Conservation (phyloP, 345 rosid species). For the Brassica napus region DNA sequence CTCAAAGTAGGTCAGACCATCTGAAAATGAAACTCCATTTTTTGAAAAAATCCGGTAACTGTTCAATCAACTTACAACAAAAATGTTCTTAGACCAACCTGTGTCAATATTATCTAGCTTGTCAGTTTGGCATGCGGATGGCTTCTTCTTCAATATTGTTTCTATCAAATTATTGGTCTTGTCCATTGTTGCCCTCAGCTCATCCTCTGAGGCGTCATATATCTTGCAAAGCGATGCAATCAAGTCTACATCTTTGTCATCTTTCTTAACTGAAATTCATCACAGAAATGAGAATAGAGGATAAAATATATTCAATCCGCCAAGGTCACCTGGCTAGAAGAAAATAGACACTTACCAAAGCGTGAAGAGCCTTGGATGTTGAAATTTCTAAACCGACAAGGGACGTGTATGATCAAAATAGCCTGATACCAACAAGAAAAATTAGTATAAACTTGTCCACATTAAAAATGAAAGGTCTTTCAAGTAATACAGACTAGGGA, state of each 20-base stretch:
- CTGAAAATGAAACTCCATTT: conserved; percentile 45
- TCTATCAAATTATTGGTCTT: conserved; percentile 66
- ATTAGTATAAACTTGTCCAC: too few relatives aligned
- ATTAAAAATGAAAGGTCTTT: too few relatives aligned
- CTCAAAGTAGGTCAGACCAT: conserved; percentile 84
- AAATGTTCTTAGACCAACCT: conserved; percentile 46
- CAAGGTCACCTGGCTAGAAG: background rate
- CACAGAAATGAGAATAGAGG: background rate
- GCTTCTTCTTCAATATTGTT: conserved; percentile 64
- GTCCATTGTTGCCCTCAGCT: conserved; percentile 64
- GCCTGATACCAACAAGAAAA: conserved; percentile 54
- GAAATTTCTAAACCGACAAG: conserved; percentile 74
- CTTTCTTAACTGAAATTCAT: conserved; percentile 64
- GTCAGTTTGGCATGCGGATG: conserved; percentile 65
- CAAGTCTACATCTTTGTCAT: conserved; percentile 72
- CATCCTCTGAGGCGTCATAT: conserved; percentile 82
- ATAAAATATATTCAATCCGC: background rate
- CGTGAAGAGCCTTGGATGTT: conserved; percentile 51
- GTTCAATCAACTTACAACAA: conserved; percentile 11
- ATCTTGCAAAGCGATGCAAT: conserved; percentile 81
- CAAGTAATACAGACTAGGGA: background rate
- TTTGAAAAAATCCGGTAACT: conserved; percentile 2
- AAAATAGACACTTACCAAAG: conserved; percentile 61
- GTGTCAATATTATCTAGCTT: conserved; percentile 62
- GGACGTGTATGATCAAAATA: conserved; percentile 81